Conservation (phyloP, 352 stramenopile genomes). For the Pythium plurisporium region DNA sequence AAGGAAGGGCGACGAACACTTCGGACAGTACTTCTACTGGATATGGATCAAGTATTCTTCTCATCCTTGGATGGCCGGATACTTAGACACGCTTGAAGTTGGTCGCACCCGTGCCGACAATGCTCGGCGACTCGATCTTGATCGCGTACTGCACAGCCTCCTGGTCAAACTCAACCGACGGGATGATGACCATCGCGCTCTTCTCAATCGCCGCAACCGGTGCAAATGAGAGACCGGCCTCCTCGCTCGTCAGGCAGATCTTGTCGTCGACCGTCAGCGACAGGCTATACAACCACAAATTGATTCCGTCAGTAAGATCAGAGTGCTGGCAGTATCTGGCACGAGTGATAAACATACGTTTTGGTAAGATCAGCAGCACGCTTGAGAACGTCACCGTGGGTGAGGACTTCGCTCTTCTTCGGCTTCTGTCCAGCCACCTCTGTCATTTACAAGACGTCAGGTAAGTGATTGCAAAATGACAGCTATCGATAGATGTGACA, state of each 20-base stretch:
- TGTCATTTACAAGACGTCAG: too few relatives aligned
- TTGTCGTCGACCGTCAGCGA: constrained; percentile 76
- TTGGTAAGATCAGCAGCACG: constrained; percentile 61
- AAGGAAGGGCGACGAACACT: too few relatives aligned
- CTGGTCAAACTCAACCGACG: constrained; percentile 60
- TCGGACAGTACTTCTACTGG: neutral
- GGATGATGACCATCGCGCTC: constrained; percentile 75
- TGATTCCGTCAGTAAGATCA: too few relatives aligned
- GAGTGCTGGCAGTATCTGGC: neutral
- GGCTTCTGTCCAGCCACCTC: constrained; percentile 72
- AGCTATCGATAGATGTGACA: constrained; percentile 6
- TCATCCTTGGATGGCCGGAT: neutral
- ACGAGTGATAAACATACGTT: constrained; percentile 34
- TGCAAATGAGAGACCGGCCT: constrained; percentile 59
- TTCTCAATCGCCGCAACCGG: constrained; percentile 69
- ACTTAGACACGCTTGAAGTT: constrained; percentile 84
- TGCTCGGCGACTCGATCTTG: constrained; percentile 71
- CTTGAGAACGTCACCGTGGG: constrained; percentile 80
- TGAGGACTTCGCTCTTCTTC: constrained; percentile 76
- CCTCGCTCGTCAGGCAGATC: constrained; percentile 71
- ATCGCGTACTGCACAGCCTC: constrained; percentile 70
- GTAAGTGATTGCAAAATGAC: too few relatives aligned
- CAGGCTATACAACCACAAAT: constrained; percentile 30
- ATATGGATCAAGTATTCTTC: too few relatives aligned
- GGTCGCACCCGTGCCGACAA: constrained; percentile 66